A percentile compares a stretch with the other conserved stretches of the same genome.
Conservation (phyloP, 2,329 filamentous ascomycete genomes). For the Dactylonectria macrodidyma region DNA sequence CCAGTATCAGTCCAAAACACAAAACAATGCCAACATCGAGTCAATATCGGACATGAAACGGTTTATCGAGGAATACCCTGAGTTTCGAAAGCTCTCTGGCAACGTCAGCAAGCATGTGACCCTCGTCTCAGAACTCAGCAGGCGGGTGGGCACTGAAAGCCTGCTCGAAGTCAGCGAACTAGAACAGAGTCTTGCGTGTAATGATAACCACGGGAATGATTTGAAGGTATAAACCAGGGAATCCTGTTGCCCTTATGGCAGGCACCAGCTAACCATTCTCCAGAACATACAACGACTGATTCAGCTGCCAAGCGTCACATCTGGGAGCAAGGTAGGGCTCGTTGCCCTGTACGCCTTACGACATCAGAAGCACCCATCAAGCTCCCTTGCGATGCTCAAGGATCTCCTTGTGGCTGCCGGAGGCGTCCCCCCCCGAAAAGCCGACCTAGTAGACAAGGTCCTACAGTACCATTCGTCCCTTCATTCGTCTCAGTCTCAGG, state of each 20-base stretch:
- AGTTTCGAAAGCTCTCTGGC: constrained; percentile 95
- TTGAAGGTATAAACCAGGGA: constrained; percentile 75
- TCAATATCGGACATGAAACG: constrained; percentile 99
- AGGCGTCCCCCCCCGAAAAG: constrained; percentile 81
- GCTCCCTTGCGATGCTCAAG: constrained; percentile 85
- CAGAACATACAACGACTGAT: constrained; percentile 90
- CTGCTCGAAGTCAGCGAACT: constrained; percentile 97
- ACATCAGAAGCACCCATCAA: constrained; percentile 89
- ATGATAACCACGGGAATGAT: constrained; percentile 92
- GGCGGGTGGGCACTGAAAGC: constrained; percentile 87
- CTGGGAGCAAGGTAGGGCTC: constrained; percentile 88
- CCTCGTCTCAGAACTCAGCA: constrained; percentile 91
- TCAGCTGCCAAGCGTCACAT: constrained; percentile 81
- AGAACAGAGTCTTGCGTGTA: constrained; percentile 96
- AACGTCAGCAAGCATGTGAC: constrained; percentile 99
- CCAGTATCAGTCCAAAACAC: constrained; percentile 98
- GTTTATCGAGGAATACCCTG: constrained; percentile 98
- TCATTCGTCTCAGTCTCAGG: constrained; percentile 80
- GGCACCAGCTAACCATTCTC: constrained; percentile 47
- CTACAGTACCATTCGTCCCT: constrained; percentile 90
- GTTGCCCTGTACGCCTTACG: constrained; percentile 96
- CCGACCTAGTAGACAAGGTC: constrained; percentile 86
- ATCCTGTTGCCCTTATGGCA: neutral
- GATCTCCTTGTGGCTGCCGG: constrained; percentile 90
- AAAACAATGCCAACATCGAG: constrained; percentile 95